Evolutionary conservation across 495 filamentous ascomycete genomes (phyloP), one percentile per base, ranked within the genome.

Genomic region (Xylaria nigripes): DNA sequence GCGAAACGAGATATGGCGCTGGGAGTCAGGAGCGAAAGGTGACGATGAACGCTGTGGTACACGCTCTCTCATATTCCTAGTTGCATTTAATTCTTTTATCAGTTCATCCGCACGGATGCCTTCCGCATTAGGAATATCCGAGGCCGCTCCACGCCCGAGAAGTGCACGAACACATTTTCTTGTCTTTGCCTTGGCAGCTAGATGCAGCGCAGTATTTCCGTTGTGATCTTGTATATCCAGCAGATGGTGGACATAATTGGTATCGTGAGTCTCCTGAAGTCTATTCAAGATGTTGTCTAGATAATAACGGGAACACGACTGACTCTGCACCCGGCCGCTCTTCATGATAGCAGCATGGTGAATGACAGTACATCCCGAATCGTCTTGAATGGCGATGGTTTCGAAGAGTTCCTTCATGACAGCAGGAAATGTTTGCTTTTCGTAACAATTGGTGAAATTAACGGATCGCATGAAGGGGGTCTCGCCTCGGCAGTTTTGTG

Each of bases 391-490:
- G 19, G 81, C 82, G 34, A 96, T 77, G 5, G 90, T 95, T 32
- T 81, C 77, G 48, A 86, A 73, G 3, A 98, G 77, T 34, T 94
- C 76, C 55, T 86, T 84, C 54, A 95, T 76, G n/a, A 97, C 77
- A 13, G 74, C 72, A 0, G 86, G 83, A 68, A 97, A 95, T 1
- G 87, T 90, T 48, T 86, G 76, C 67, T 88, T 93, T 61, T 96
- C 92, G 67, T 86, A 90, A 62, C 92, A 94, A 66, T 98, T 98
- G 32, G 90, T 96, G 62, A 97, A 98, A 51, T 91, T 75, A 25
- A 97, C 90, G 15, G 86, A 85, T n/a, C 90, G 84, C 76, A 97
- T 95, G 43, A 98, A 78, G 0, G 94, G 90, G 0, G 94, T 96
- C 69, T 97, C 93, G 50, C 90, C 90, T 45, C 87, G 85, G 18